These are phyloP conservation scores for Acacia concinna DNA, from an alignment of 331 rosid species.

Conservation along the genomic window DNA sequence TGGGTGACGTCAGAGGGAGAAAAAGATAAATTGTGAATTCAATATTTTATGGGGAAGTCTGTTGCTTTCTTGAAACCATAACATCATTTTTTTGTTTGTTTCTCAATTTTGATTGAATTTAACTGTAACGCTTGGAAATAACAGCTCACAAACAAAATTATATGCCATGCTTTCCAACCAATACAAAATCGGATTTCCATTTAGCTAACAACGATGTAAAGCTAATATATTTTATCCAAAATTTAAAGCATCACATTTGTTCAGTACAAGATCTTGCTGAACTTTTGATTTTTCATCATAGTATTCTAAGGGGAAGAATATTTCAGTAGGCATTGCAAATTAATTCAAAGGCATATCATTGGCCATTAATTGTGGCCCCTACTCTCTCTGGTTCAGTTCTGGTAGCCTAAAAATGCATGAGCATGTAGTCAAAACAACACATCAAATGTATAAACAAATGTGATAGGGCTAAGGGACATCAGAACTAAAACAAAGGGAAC, in stretches of 20 bases:
- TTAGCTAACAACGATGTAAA: neutral
- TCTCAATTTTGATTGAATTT: neutral
- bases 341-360: neutral
- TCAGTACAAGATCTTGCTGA: neutral
- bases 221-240: neutral
- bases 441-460: slow-evolving; percentile 13
- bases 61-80: neutral
- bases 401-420: neutral
- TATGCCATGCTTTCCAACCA: neutral
- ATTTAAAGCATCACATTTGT: neutral
- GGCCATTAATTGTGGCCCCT: slow-evolving; percentile 7
- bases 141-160: neutral
- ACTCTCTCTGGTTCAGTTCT: neutral
- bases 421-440: slow-evolving; percentile 3
- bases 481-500: slow-evolving; percentile 7
- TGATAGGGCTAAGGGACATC: neutral
- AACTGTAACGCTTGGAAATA: neutral
- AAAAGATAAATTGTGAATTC: neutral
- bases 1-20: neutral
- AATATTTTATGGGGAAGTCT: neutral
- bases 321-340: neutral
- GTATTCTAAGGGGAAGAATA: neutral
- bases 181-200: neutral
- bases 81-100: neutral
- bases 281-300: neutral